A percentile compares a stretch with the other conserved stretches of the same genome.
These are phyloP conservation scores for Alternaria solani DNA, from an alignment of 2,329 filamentous ascomycete species.

Conservation along the genomic window DNA sequence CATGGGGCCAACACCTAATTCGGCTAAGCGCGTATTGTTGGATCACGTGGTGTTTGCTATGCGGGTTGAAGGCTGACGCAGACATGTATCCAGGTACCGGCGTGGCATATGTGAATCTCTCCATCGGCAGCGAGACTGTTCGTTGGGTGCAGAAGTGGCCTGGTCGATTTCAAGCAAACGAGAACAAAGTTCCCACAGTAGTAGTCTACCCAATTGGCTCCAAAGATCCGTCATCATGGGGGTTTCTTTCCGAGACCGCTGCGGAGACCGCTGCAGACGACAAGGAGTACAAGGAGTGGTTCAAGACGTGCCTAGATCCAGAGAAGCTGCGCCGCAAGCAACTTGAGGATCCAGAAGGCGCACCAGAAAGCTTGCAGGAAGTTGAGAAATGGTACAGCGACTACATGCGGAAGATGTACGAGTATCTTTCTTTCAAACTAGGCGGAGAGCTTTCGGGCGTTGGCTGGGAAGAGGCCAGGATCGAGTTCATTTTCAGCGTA, in stretches of 20 bases:
- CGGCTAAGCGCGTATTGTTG: neutral
- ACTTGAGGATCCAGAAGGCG: slow-evolving; percentile 54
- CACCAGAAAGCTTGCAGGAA: slow-evolving; percentile 53
- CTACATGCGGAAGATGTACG: slow-evolving; percentile 60
- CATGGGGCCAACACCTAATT: neutral
- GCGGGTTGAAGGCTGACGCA: slow-evolving; percentile 1
- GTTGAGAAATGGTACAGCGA: slow-evolving; percentile 60
- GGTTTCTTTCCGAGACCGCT: slow-evolving; percentile 58
- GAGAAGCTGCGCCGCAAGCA: slow-evolving; percentile 56
- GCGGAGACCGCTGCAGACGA: slow-evolving; percentile 53
- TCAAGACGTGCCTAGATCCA: slow-evolving; percentile 64
- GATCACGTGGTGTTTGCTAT: slow-evolving; percentile 12
- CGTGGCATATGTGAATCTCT: slow-evolving; percentile 50
- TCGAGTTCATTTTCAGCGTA: slow-evolving; percentile 65
- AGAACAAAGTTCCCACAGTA: slow-evolving; percentile 64
- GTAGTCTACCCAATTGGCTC: slow-evolving; percentile 57
- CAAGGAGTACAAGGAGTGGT: slow-evolving; percentile 59
- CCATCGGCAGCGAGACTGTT: slow-evolving; percentile 44
- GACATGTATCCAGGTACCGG: slow-evolving; percentile 39
- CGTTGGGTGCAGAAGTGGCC: slow-evolving; percentile 61
- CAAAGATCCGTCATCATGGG: slow-evolving; percentile 59
- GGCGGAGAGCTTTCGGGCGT: slow-evolving; percentile 49
- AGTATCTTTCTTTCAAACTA: slow-evolving; percentile 55
- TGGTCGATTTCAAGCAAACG: slow-evolving; percentile 60
- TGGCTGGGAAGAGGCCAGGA: slow-evolving; percentile 51